A percentile compares a stretch with the other conserved stretches of the same genome.
Conservation (phyloP, 805 yeast species). For the Teunomyces barrocoloradensis region DNA sequence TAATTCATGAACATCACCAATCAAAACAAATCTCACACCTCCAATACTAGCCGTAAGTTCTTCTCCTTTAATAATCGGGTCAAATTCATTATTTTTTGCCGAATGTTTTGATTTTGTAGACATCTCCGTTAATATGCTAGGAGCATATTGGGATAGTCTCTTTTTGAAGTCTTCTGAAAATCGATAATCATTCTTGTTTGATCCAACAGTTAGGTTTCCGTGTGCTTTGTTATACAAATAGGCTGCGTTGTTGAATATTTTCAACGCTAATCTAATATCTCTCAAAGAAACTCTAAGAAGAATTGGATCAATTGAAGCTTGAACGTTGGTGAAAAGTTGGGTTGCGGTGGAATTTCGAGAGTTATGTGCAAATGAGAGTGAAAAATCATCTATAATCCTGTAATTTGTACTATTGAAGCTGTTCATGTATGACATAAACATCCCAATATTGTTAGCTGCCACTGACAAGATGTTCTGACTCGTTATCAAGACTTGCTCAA, state of each 20-base stretch:
- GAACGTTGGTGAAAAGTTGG: constrained; percentile 59
- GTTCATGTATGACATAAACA: constrained; percentile 80
- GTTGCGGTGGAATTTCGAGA: constrained; percentile 60
- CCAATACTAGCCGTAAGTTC: constrained; percentile 62
- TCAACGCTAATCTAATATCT: constrained; percentile 78
- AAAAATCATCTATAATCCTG: constrained; percentile 85
- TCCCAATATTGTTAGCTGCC: constrained; percentile 75
- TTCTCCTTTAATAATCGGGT: constrained; percentile 62
- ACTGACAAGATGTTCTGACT: constrained; percentile 66
- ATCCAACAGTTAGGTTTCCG: constrained; percentile 7
- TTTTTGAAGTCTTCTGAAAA: constrained; percentile 65
- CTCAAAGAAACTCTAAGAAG: constrained; percentile 78
- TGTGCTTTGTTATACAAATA: constrained; percentile 41
- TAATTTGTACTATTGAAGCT: constrained; percentile 57
- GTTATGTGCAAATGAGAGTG: constrained; percentile 72
- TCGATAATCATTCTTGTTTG: constrained; percentile 27
- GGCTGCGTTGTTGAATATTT: constrained; percentile 70
- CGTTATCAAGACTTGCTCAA: constrained; percentile 72
- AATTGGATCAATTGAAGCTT: constrained; percentile 74
- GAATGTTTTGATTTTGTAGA: constrained; percentile 31
- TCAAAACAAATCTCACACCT: constrained; percentile 76
- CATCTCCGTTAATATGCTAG: constrained; percentile 55
- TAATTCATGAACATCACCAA: constrained; percentile 88
- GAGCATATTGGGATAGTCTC: constrained; percentile 63
- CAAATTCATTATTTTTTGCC: constrained; percentile 19